Evolutionary conservation across 768 basidiomycete species (phyloP).

Genomic region (Lactarius sp.): DNA sequence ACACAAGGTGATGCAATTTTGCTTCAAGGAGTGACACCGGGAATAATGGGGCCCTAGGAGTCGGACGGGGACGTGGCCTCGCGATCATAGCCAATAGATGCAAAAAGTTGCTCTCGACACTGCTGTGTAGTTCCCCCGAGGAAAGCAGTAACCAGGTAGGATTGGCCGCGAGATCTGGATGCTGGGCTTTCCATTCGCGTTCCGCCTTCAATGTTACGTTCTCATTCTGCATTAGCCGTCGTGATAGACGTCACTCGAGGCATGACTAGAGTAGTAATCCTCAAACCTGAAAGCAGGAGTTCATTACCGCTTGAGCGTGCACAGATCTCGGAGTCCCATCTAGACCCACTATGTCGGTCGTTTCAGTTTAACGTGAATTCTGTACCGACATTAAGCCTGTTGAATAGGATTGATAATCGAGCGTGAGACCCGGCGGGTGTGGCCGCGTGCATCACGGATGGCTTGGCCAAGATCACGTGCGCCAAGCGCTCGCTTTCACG

Average conservation of each 20-base stretch:
- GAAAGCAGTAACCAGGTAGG: neutral
- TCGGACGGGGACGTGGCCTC: neutral
- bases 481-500: no score
- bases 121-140: neutral
- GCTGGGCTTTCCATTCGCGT: neutral
- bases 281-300: neutral
- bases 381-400: neutral
- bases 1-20: neutral
- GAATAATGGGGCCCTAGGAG: neutral
- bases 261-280: neutral
- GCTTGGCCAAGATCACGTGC: no score
- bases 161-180: neutral
- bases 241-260: neutral
- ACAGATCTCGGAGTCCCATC: neutral
- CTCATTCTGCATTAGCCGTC: no score
- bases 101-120: neutral
- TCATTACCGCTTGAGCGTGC: neutral
- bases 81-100: neutral
- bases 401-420: neutral
- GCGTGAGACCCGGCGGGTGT: no score
- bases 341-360: neutral
- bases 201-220: neutral
- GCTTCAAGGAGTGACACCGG: neutral
- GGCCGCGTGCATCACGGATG: no score
- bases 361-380: neutral